These are phyloP conservation scores for Penicillium psychrosexuale DNA, from an alignment of 2,329 filamentous ascomycete genomes.

Conservation along the genomic window DNA sequence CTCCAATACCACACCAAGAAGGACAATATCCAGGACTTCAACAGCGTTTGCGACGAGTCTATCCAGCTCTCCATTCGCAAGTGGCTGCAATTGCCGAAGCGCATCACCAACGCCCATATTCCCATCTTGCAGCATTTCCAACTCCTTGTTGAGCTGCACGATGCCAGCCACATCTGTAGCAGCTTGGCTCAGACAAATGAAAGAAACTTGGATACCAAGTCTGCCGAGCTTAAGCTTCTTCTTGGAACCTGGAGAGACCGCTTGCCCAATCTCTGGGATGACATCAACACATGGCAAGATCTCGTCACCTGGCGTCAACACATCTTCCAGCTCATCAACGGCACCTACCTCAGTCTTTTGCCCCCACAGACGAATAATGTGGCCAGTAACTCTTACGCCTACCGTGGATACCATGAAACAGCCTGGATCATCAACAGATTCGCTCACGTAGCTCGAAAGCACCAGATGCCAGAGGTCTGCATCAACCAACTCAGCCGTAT, in stretches of 20 bases:
- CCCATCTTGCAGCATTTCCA: conserved; percentile 97
- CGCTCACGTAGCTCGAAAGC: conserved; percentile 94
- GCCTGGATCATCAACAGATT: conserved; percentile 99
- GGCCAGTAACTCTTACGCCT: conserved; percentile 89
- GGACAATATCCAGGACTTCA: conserved; percentile 77
- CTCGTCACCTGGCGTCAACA: conserved; percentile 99
- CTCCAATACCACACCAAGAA: conserved; percentile 91
- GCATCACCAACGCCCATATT: conserved; percentile 91
- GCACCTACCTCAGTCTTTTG: conserved; percentile 81
- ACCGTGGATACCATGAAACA: conserved; percentile 96
- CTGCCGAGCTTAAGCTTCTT: conserved; percentile 88
- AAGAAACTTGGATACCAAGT: conserved; percentile 86
- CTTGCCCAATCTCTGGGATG: conserved; percentile 96
- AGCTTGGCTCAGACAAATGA: conserved; percentile 83
- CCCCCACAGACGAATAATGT: conserved; percentile 77
- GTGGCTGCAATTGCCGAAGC: conserved; percentile 95
- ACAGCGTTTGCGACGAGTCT: conserved; percentile 87
- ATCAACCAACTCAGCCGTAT: conserved; percentile 96
- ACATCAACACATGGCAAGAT: conserved; percentile 99
- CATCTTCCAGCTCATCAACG: conserved; percentile 96
- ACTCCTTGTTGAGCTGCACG: conserved; percentile 92
- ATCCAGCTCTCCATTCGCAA: conserved; percentile 96
- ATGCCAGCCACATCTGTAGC: conserved; percentile 93
- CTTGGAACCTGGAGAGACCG: conserved; percentile 94
- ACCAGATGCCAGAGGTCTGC: conserved; percentile 93